A percentile compares a stretch with the other conserved stretches of the same genome.
Evolutionary conservation across 768 basidiomycete species (phyloP).

Genomic region (Hortiboletus campestris): DNA sequence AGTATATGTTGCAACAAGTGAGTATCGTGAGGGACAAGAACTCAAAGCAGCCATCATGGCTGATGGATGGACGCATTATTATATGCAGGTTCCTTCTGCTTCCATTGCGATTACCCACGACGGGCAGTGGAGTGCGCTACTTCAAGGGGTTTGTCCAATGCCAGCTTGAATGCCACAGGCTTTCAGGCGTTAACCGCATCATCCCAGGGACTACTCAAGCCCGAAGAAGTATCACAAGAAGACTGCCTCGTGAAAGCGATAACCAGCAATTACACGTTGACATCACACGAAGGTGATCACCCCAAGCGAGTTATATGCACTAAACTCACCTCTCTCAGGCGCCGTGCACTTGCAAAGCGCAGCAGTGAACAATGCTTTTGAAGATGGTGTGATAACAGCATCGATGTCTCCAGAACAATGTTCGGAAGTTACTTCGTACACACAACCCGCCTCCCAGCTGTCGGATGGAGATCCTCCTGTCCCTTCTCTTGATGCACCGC

Average conservation of each 20-base stretch:
- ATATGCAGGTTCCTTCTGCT: slow-evolving; percentile 5
- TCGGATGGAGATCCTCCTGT: too few species aligned
- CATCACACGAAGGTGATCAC: neutral
- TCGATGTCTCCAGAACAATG: too few species aligned
- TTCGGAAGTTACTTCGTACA: too few species aligned
- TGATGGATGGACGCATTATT: too few species aligned
- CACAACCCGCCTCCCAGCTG: too few species aligned
- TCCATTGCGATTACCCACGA: slow-evolving; percentile 10
- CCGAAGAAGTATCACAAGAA: neutral
- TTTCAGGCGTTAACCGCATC: neutral
- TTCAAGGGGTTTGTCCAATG: neutral
- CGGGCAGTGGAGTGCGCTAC: slow-evolving; percentile 6
- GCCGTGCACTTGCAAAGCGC: neutral
- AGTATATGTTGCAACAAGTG: slow-evolving; percentile 6
- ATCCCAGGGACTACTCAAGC: neutral
- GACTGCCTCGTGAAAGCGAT: neutral
- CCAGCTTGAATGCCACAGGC: too few species aligned
- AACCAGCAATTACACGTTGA: neutral
- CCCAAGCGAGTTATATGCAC: neutral
- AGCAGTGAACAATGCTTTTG: too few species aligned
- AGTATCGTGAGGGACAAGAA: neutral
- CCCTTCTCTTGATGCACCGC: too few species aligned
- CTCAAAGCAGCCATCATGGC: neutral
- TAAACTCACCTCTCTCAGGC: neutral
- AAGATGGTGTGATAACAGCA: too few species aligned